Base-by-base conservation (phyloP, 2,329 filamentous ascomycete species). In the Xylaria polymorpha region DNA sequence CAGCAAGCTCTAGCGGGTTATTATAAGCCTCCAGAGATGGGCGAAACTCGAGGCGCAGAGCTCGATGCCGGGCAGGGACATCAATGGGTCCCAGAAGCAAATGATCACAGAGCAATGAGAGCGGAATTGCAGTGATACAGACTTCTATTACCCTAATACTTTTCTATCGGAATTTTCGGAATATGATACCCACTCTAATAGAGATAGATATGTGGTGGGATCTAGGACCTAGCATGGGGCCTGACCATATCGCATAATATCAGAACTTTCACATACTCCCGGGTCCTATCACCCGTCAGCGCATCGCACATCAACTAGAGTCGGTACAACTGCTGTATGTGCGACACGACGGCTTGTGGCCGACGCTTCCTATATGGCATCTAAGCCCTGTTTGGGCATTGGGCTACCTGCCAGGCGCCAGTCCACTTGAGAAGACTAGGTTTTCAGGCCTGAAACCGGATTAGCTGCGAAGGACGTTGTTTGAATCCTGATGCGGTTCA, bases 31-130 rank as follows among this genome's bases (percentile, higher is more conserved):
- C 51, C 63, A 3, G 59, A 44, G 48, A 56, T 7, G 12, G 55
- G 55, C 43, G 60, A 59, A 25, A 55, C 59, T 7, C 67, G 41
- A 14, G 64, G 67, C n/a, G 59, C 48, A 29, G 67, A 69, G 48
- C 64, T 69, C 15, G 64, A 69, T 7, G 67, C 39, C 1, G 67
- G 64, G n/a, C 67, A 69, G 41, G 67, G 67, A 46, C 55, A 69
- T 57, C 59, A 66, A 8, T 69, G 60, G 22, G 7, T 61, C 1
- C 32, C 59, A 18, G 67, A 69, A 32, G 64, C 55, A 56, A 32
- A 56, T 2, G 48, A 61, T 22, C 39, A 61, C 39, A 51, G 18
- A 56, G 10, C 2, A 20, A 14, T 32, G 35, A 63, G 67, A 53
- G 67, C 41, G 29, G 63, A 69, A 43, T 59, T 69, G 43, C 67